Evolutionary conservation across 306 rosid genomes (phyloP).

Genomic region (Vigna reflexopilosa): DNA sequence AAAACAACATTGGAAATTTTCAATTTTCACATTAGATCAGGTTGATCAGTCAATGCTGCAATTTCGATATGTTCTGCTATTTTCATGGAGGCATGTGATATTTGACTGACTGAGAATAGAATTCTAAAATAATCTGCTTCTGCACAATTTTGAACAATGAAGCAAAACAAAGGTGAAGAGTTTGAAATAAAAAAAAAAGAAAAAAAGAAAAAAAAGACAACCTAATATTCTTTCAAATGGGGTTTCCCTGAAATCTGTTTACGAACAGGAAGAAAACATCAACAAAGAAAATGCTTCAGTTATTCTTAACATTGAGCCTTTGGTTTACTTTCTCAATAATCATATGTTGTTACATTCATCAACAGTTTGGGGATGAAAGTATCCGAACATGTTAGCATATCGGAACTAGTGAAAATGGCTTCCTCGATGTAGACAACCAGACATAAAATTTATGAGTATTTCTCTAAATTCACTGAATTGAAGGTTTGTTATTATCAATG

Average conservation of each 20-base stretch:
- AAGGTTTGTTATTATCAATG: neutral
- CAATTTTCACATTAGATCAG: constrained; percentile 14
- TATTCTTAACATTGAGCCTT: neutral
- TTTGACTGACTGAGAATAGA: neutral
- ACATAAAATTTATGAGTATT: neutral
- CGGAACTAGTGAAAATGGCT: neutral
- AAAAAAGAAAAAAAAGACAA: neutral
- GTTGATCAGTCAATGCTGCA: constrained; percentile 23
- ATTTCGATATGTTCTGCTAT: constrained; percentile 20
- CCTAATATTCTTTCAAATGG: neutral
- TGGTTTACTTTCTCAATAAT: neutral
- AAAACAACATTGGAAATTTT: neutral
- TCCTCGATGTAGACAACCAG: neutral
- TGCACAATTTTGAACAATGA: neutral
- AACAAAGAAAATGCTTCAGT: neutral
- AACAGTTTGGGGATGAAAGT: constrained; percentile 18
- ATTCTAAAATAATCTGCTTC: neutral
- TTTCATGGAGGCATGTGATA: constrained; percentile 51
- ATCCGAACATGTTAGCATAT: constrained; percentile 9
- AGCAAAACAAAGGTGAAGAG: neutral
- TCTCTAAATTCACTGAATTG: constrained; percentile 34
- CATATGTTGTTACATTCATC: constrained; percentile 8
- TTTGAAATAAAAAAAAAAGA: neutral
- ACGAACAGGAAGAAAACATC: neutral
- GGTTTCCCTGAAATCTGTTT: neutral